Percentiles rank a stretch among this genome's conserved stretches.
Evolutionary conservation across 2,329 filamentous ascomycete species (phyloP).

Genomic region (Graphium sp.): DNA sequence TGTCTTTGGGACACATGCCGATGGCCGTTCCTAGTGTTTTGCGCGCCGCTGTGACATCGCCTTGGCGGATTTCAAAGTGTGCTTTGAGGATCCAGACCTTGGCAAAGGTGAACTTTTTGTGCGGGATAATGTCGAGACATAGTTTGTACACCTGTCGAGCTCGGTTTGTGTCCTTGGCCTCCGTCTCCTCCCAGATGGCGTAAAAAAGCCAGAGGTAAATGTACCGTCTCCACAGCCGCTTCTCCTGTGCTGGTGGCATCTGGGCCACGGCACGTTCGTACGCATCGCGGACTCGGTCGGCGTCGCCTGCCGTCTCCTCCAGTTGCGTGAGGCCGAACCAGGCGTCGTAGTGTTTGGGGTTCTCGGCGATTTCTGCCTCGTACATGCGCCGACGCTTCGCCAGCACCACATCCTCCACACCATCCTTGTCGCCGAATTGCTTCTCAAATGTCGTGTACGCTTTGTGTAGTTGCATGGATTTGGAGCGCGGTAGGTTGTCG

Average conservation of each 20-base stretch:
- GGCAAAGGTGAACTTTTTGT: constrained; percentile 94
- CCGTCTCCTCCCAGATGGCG: constrained; percentile 84
- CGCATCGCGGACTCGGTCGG: constrained; percentile 72
- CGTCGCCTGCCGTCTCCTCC: constrained; percentile 72
- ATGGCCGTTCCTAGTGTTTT: constrained; percentile 84
- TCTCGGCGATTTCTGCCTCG: constrained; percentile 85
- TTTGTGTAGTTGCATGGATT: constrained; percentile 72
- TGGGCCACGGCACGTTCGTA: constrained; percentile 95
- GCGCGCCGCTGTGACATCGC: constrained; percentile 60
- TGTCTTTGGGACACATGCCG: constrained; percentile 92
- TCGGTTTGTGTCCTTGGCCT: constrained; percentile 60
- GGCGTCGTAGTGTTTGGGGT: constrained; percentile 88
- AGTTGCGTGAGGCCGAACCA: constrained; percentile 94
- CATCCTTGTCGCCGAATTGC: constrained; percentile 85
- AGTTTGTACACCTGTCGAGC: constrained; percentile 84
- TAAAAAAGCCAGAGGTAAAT: constrained; percentile 99
- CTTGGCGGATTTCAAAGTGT: constrained; percentile 82
- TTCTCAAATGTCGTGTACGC: constrained; percentile 97
- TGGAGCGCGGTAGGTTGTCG: constrained; percentile 77
- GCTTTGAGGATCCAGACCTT: constrained; percentile 93
- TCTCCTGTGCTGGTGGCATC: constrained; percentile 86
- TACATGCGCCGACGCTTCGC: constrained; percentile 87
- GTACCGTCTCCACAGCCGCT: constrained; percentile 92
- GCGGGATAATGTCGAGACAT: constrained; percentile 73
- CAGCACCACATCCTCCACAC: constrained; percentile 90